Conservation (phyloP, 495 filamentous ascomycete genomes). For the Hypomontagnella monticulosa region DNA sequence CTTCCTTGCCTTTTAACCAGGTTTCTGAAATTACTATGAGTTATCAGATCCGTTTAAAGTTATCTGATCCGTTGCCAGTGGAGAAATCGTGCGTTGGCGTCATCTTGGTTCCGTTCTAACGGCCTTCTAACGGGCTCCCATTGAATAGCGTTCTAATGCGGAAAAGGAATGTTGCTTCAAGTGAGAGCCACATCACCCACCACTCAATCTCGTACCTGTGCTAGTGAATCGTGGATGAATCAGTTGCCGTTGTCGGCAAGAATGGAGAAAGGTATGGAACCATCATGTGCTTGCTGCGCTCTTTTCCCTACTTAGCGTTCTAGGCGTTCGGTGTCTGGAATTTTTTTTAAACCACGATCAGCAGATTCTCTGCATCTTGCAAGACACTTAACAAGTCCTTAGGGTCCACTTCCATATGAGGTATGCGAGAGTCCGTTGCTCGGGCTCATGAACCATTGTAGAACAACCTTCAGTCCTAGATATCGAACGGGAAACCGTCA, state of each 20-base stretch:
- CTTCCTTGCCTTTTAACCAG: conserved; percentile 16
- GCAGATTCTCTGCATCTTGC: conserved; percentile 18
- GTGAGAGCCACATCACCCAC: conserved; percentile 19
- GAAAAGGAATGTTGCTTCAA: conserved; percentile 42
- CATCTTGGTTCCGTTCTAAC: conserved; percentile 32
- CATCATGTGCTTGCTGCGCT: conserved; percentile 29
- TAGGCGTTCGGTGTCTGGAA: conserved; percentile 19
- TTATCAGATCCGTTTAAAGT: conserved; percentile 49
- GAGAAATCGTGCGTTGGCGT: conserved; percentile 27
- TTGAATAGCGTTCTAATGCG: conserved; percentile 24
- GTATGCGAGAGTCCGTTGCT: conserved; percentile 14
- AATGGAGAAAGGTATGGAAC: conserved; percentile 40
- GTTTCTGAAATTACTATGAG: conserved; percentile 34
- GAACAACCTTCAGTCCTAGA: conserved; percentile 13
- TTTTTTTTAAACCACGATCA: conserved; percentile 24
- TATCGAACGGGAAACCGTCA: conserved; percentile 6
- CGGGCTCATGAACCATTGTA: conserved; percentile 10
- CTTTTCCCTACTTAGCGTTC: conserved; percentile 24
- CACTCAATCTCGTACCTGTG: conserved; percentile 17
- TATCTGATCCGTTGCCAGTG: conserved; percentile 45
- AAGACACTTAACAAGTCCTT: conserved; percentile 21
- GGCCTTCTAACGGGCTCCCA: conserved; percentile 1
- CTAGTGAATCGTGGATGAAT: conserved; percentile 23
- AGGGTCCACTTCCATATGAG: conserved; percentile 10
- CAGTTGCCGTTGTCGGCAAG: conserved; percentile 42